Conservation (phyloP, 257 asterid genomes). For the Rhazya stricta region DNA sequence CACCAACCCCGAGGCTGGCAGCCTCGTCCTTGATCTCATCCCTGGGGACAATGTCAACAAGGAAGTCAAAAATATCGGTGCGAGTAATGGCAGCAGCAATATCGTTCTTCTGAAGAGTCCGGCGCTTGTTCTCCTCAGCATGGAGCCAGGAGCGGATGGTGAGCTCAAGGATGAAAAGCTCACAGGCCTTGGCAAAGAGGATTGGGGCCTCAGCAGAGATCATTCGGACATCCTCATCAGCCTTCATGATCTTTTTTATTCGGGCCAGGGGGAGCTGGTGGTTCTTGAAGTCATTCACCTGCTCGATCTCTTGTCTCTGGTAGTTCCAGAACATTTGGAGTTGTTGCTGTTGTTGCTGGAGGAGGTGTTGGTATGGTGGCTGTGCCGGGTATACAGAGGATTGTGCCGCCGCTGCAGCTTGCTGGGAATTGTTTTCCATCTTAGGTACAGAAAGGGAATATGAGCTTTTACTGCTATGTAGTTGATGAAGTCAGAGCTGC, state of each 20-base stretch:
- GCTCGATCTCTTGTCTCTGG: conserved; percentile 73
- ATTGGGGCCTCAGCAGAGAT: conserved; percentile 95
- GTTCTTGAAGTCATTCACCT: conserved; percentile 80
- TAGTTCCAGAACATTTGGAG: conserved; percentile 73
- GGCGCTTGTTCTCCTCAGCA: conserved; percentile 93
- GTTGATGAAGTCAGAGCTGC: neutral
- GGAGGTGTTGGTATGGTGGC: conserved; percentile 71
- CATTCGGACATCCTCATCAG: conserved; percentile 94
- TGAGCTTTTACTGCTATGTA: neutral
- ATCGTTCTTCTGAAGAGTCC: conserved; percentile 85
- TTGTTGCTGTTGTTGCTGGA: conserved; percentile 77
- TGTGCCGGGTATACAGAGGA: conserved; percentile 39
- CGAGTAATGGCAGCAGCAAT: conserved; percentile 92
- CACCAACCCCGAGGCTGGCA: conserved; percentile 26
- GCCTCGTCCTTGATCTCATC: conserved; percentile 85
- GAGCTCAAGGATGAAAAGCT: conserved; percentile 85
- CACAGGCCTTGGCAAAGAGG: conserved; percentile 89
- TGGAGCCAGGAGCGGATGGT: conserved; percentile 93
- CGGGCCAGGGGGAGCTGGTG: conserved; percentile 87
- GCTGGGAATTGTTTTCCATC: conserved; percentile 80
- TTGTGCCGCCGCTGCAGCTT: conserved; percentile 46
- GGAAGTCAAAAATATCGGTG: conserved; percentile 79
- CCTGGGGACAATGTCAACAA: conserved; percentile 82
- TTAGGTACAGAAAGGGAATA: neutral
- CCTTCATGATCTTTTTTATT: conserved; percentile 92